Percentiles rank a stretch among this genome's conserved stretches.
Evolutionary conservation across 306 rosid genomes (phyloP).

Genomic region (Prunus campanulata): DNA sequence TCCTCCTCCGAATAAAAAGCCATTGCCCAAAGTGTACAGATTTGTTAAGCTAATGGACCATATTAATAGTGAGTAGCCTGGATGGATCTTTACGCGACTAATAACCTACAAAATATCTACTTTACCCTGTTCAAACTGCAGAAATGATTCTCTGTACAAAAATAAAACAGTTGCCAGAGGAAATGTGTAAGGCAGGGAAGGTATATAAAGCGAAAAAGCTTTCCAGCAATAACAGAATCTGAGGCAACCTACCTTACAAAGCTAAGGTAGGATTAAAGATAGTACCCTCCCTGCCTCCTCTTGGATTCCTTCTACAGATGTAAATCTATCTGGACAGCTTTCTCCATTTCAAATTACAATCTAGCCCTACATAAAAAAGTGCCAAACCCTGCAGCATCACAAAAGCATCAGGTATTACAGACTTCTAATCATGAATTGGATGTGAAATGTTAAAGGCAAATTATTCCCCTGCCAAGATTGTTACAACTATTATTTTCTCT

Average conservation of each 20-base stretch:
- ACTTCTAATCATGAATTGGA: not conserved
- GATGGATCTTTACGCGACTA: slow-evolving; percentile 28
- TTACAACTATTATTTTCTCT: not conserved
- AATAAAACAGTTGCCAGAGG: slow-evolving; percentile 28
- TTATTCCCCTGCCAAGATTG: not conserved
- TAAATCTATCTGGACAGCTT: slow-evolving; percentile 11
- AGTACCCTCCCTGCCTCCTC: slow-evolving; percentile 8
- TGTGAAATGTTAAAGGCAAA: not conserved
- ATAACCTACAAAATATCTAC: slow-evolving; percentile 33
- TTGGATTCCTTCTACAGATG: slow-evolving; percentile 13
- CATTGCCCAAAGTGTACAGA: slow-evolving; percentile 47
- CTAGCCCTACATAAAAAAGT: slow-evolving; percentile 14
- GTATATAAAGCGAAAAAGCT: slow-evolving; percentile 24
- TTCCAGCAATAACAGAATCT: slow-evolving; percentile 12
- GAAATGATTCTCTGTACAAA: slow-evolving; percentile 31
- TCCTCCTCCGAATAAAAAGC: slow-evolving; percentile 62
- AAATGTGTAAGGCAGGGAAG: slow-evolving; percentile 32
- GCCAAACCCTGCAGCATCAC: slow-evolving; percentile 26
- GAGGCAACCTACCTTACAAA: slow-evolving; percentile 28
- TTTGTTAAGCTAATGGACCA: slow-evolving; percentile 39
- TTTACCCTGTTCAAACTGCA: slow-evolving; percentile 22
- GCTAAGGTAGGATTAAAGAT: slow-evolving; percentile 18
- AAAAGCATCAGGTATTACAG: slow-evolving; percentile 20
- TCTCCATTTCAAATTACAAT: slow-evolving; percentile 14
- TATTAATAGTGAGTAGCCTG: slow-evolving; percentile 33